Evolutionary conservation across 2,329 filamentous ascomycete species (phyloP).

Genomic region (Alternaria sp.): DNA sequence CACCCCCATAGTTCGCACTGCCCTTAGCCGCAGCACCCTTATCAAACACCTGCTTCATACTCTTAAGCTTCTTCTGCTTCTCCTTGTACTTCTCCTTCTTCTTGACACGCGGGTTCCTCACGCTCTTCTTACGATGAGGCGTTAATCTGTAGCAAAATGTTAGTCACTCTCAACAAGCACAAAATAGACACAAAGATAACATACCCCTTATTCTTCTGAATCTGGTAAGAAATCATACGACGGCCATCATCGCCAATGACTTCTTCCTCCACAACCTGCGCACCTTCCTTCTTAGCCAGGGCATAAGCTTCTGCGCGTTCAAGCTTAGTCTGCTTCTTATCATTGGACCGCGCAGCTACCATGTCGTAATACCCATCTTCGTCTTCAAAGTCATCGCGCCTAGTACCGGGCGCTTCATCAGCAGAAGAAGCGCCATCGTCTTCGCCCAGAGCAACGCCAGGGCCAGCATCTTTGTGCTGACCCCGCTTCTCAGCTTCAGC

Average conservation of each 20-base stretch:
- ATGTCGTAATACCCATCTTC: constrained; percentile 89
- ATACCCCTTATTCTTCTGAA: constrained; percentile 93
- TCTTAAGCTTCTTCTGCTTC: constrained; percentile 96
- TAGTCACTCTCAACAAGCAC: neutral
- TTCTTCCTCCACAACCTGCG: constrained; percentile 72
- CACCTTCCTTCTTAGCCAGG: constrained; percentile 64
- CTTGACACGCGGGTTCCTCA: constrained; percentile 94
- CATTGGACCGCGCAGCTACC: constrained; percentile 72
- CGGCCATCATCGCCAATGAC: constrained; percentile 84
- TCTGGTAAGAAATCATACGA: constrained; percentile 89
- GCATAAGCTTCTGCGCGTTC: constrained; percentile 68
- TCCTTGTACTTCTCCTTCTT: constrained; percentile 96
- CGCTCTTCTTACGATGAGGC: constrained; percentile 90
- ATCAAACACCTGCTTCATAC: constrained; percentile 85
- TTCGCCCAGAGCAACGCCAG: constrained; percentile 71
- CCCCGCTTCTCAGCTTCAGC: constrained; percentile 88
- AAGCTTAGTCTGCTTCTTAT: constrained; percentile 78
- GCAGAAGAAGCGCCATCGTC: constrained; percentile 73
- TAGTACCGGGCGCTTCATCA: constrained; percentile 58
- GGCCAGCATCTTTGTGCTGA: constrained; percentile 62
- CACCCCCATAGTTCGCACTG: constrained; percentile 74
- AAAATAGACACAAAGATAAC: neutral
- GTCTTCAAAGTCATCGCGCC: constrained; percentile 55
- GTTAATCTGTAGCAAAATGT: constrained; percentile 64
- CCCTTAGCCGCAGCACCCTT: constrained; percentile 74